Base-by-base conservation (phyloP, 2,329 filamentous ascomycete species). In the Penicillium italicum region DNA sequence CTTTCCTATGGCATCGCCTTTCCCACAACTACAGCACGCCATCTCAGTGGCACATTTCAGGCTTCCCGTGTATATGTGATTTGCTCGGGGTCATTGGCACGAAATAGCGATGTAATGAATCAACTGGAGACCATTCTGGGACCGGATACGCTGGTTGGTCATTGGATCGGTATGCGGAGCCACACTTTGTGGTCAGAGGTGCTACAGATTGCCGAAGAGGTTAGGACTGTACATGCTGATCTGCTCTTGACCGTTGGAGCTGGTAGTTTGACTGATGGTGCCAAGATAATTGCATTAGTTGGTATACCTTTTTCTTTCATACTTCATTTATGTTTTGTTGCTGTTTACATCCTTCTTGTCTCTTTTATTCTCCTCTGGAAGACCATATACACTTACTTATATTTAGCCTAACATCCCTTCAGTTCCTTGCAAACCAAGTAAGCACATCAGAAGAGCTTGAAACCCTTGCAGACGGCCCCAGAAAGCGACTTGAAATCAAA, bases 101-200 rank as follows among this genome's bases (percentile, higher is more conserved):
- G 68, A 7, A 77, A 79, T 37, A 84, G 80, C 0, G 61, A 77
- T 43, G 69, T 74, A 1, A 69, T 84, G 0, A 65, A 75, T 4
- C 65, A 68, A 1, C 71, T 85, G 0, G 69, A 72, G 3, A 18
- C 62, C 0, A 73, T 74, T 0, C 66, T 85, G 0, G 77, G 74
- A 1, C 62, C 66, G 3, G 72, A 73, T 3, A 63, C 56, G 6
- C 48, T 71, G 2, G 80, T 73, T 0, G 81, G 81, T 1, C 62
- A 74, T 7, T 71, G 77, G 3, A 68, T 78, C 31, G 82, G 82
- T 22, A 80, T 85, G 72, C 75, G 73, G 28, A 76, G 79, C 4
- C 82, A 85, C 62, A 83, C 80, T 2, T 74, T 78, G 4, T 83
- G 79, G 74, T 75, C 76, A 1, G 79, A 84, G 55, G 75, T 83